Evolutionary conservation across 768 basidiomycete species (phyloP).

Genomic region (Gyrodon lividus): DNA sequence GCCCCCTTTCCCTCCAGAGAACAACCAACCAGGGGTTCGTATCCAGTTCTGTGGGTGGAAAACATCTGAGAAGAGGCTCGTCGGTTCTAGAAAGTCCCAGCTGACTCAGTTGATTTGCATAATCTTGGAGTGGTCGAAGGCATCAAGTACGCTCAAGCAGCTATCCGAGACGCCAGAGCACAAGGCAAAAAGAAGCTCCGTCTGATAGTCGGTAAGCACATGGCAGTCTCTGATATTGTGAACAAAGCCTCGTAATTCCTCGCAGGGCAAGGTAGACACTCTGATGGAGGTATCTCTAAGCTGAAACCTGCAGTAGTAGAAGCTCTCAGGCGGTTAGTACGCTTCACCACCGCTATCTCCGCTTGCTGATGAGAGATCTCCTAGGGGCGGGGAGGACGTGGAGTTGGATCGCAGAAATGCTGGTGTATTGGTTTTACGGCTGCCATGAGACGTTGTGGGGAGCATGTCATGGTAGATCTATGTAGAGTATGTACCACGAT

Average conservation of each 20-base stretch:
- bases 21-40: slow-evolving; percentile 5
- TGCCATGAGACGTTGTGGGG: not conserved
- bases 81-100: slow-evolving; percentile 19
- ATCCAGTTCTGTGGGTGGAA: not conserved
- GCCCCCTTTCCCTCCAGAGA: not conserved
- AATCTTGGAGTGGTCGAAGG: slow-evolving; percentile 89
- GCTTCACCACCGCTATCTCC: not conserved
- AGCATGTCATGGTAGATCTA: too few relatives aligned
- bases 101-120: slow-evolving; percentile 54
- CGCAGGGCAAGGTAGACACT: slow-evolving; percentile 80
- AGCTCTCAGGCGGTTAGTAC: slow-evolving; percentile 66
- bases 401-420: slow-evolving; percentile 73
- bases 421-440: slow-evolving; percentile 75
- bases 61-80: not conserved
- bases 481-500: too few relatives aligned
- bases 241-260: not conserved
- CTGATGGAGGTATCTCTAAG: slow-evolving; percentile 66
- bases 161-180: slow-evolving; percentile 59
- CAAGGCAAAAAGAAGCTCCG: slow-evolving; percentile 57
- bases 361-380: slow-evolving; percentile 44
- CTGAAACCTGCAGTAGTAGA: slow-evolving; percentile 86
- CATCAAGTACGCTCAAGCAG: slow-evolving; percentile 62
- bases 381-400: slow-evolving; percentile 64
- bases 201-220: slow-evolving; percentile 73
- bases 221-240: not conserved